phyloP scores from a whole-genome alignment of 192 early-diverging fungal species.

The Fimicolochytrium jonesii region DNA sequence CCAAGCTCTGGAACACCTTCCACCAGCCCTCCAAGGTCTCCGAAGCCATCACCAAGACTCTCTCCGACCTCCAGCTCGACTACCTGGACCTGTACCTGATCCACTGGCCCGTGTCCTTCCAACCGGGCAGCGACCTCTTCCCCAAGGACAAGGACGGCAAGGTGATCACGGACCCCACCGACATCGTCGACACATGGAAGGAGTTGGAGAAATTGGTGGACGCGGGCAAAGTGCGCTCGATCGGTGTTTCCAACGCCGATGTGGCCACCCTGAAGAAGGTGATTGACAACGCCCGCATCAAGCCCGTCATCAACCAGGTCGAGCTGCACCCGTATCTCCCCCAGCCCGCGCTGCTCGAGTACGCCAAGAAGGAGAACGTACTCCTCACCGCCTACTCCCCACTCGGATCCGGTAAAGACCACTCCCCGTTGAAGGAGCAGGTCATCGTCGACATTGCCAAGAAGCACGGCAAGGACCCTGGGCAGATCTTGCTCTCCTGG shows the following conservation, averaged over 20 bases:
- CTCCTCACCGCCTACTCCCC: conserved; percentile 80
- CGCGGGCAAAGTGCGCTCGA: conserved; percentile 64
- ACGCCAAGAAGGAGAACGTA: conserved; percentile 66
- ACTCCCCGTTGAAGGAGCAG: conserved; percentile 13
- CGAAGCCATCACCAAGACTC: conserved; percentile 56
- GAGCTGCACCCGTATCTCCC: conserved; percentile 78
- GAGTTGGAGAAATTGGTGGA: conserved; percentile 77
- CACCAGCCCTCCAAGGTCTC: conserved; percentile 53
- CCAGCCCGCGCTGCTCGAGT: conserved; percentile 69
- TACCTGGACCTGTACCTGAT: conserved; percentile 83
- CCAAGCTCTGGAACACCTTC: conserved; percentile 62
- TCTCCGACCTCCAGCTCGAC: conserved; percentile 63
- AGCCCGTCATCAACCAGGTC: conserved; percentile 82
- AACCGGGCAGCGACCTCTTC: not conserved
- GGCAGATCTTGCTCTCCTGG: conserved; percentile 77
- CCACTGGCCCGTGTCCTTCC: conserved; percentile 77
- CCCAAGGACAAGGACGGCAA: conserved; percentile 25
- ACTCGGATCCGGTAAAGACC: conserved; percentile 48
- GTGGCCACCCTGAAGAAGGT: conserved; percentile 58
- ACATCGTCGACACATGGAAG: conserved; percentile 70
- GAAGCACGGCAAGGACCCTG: conserved; percentile 56
- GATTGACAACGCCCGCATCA: conserved; percentile 56
- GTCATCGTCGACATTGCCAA: conserved; percentile 63
- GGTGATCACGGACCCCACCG: conserved; percentile 41
- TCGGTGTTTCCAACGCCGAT: conserved; percentile 84